Evolutionary conservation across 192 early-diverging fungal species (phyloP), one percentile per base, ranked within the genome.

Genomic region (Gaertneriomyces semiglobifer): DNA sequence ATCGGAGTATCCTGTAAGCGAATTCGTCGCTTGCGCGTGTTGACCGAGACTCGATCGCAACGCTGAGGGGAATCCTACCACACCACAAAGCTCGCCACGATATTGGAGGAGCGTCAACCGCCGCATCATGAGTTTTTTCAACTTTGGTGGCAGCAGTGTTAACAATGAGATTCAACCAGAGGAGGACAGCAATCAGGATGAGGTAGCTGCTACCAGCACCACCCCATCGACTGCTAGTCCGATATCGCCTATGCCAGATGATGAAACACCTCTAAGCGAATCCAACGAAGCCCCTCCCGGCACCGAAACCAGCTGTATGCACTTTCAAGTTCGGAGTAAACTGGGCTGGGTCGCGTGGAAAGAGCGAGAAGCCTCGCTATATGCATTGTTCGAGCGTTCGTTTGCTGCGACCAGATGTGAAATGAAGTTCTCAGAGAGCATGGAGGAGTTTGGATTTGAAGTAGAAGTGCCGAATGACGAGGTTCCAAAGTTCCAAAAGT

Each of bases 321-420:
- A 83, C 52, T 72, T 80, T 53, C 45, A 53, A 33, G 75, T 76
- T 10, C 44, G 57, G 9, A 70, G 72, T 8, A 80, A 80, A 53
- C 63, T 83, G 59, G 81, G 81, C 2, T 83, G 81, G 81, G 78
- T 83, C 33, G 68, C 65, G 0, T 83, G 81, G 81, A 78, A 78
- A 65, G 78, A 83, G 42, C 47, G 55, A 20, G 81, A 82, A 63
- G 75, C 77, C 7, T 61, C 71, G 3, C 72, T 77, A 40, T 77
- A 74, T 48, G 53, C 58, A 71, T 77, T 83, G 8, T 83, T 83
- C 74, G 81, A 83, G 62, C 63, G 78, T 14, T 74, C 51, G 16
- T 83, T 83, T 68, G 76, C 58, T 4, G 79, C 78, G 4, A 74
- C 74, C 14, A 51, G 74, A 0, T 77, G 72, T 46, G 71, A 74